Percentiles rank a stretch among this genome's conserved stretches.
phyloP scores from a whole-genome alignment of 1,139 yeast species.

The Diutina sp. region DNA sequence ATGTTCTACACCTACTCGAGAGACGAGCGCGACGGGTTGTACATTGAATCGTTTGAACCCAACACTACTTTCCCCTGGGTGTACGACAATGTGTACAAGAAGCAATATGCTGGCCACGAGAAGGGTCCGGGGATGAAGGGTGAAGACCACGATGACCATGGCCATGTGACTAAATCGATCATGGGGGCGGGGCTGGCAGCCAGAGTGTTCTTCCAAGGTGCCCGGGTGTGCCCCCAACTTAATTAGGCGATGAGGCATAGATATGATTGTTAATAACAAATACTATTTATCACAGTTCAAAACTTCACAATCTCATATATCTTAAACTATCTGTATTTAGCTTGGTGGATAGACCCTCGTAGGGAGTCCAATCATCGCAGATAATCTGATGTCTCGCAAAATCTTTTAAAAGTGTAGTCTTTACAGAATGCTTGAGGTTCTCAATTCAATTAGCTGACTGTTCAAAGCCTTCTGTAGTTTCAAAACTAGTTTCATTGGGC shows the following conservation, averaged over 20 bases:
- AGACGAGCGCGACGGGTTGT: conserved; percentile 48
- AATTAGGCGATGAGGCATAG: conserved; percentile 5
- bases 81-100: conserved; percentile 34
- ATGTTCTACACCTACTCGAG: conserved; percentile 45
- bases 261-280: too few relatives aligned
- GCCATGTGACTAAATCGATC: conserved; percentile 29
- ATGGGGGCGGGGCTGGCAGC: conserved; percentile 62
- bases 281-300: too few relatives aligned
- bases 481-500: too few relatives aligned
- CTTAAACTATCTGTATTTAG: too few relatives aligned
- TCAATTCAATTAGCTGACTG: too few relatives aligned
- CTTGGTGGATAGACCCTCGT: too few relatives aligned
- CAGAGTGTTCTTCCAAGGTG: conserved; percentile 57
- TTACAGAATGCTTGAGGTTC: too few relatives aligned
- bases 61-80: conserved; percentile 38
- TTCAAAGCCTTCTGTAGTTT: too few relatives aligned
- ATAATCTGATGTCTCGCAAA: too few relatives aligned
- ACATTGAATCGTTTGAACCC: conserved; percentile 52
- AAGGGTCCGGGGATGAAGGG: conserved; percentile 39
- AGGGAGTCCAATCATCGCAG: too few relatives aligned
- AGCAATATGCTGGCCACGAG: conserved; percentile 39
- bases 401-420: too few relatives aligned
- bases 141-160: conserved; percentile 19
- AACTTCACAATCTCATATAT: too few relatives aligned
- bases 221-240: conserved; percentile 34